These are phyloP conservation scores for Fusarium mangiferae DNA, from an alignment of 2,329 filamentous ascomycete species.

Conservation along the genomic window DNA sequence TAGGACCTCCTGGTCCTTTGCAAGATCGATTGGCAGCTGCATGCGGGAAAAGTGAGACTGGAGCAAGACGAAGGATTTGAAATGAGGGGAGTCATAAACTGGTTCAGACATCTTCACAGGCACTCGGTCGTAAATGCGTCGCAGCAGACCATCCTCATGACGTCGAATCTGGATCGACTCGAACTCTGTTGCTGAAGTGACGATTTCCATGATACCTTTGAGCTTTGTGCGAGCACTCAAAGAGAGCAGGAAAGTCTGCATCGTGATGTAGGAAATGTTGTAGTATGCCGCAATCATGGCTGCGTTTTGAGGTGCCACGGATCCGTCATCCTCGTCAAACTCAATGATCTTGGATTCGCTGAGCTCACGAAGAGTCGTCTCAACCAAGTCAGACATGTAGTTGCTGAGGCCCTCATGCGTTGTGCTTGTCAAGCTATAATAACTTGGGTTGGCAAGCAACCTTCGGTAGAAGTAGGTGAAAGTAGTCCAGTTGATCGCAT, in stretches of 20 bases:
- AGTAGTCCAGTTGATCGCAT: slow-evolving; percentile 97
- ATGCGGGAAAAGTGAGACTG: slow-evolving; percentile 98
- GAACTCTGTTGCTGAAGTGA: slow-evolving; percentile 96
- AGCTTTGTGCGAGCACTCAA: slow-evolving; percentile 90
- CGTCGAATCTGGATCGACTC: slow-evolving; percentile 93
- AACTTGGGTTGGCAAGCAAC: slow-evolving; percentile 93
- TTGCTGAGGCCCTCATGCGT: slow-evolving; percentile 94
- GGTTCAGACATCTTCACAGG: slow-evolving; percentile 94
- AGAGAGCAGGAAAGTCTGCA: slow-evolving; percentile 97
- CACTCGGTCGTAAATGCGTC: slow-evolving; percentile 91
- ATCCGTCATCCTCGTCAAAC: slow-evolving; percentile 92
- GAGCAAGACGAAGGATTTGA: slow-evolving; percentile 96
- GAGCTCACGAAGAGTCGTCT: slow-evolving; percentile 90
- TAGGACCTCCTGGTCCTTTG: slow-evolving; percentile 93
- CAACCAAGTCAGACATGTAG: slow-evolving; percentile 93
- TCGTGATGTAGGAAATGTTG: slow-evolving; percentile 98
- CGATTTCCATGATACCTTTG: slow-evolving; percentile 96
- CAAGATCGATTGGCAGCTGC: slow-evolving; percentile 94
- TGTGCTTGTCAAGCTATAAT: slow-evolving; percentile 89
- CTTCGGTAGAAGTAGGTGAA: slow-evolving; percentile 99
- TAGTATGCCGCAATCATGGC: slow-evolving; percentile 99
- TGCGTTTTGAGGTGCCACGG: slow-evolving; percentile 88
- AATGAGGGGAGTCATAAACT: slow-evolving; percentile 92
- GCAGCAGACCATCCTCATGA: slow-evolving; percentile 88
- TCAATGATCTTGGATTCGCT: slow-evolving; percentile 95